A percentile compares a stretch with the other conserved stretches of the same genome.
These are phyloP conservation scores for Candida frijolesensis DNA, from an alignment of 1,139 yeast species.

Conservation along the genomic window DNA sequence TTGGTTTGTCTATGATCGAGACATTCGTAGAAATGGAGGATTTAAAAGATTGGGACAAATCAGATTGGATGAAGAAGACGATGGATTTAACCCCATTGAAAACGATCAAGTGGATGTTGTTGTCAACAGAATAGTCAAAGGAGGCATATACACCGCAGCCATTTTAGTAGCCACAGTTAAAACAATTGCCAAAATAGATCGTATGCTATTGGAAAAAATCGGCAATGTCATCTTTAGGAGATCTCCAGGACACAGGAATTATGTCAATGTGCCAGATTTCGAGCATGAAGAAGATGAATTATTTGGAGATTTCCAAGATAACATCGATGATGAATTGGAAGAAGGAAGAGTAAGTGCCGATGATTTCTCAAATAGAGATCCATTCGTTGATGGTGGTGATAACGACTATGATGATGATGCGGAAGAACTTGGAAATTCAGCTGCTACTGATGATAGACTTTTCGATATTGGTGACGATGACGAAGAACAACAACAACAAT, in stretches of 20 bases:
- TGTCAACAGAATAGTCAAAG: slow-evolving; percentile 62
- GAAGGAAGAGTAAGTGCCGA: slow-evolving; percentile 23
- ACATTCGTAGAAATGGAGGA: slow-evolving; percentile 79
- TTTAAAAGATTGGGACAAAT: slow-evolving; percentile 84
- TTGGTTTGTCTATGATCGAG: slow-evolving; percentile 80
- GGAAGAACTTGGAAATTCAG: slow-evolving; percentile 7
- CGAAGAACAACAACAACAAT: slow-evolving; percentile 25
- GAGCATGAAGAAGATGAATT: slow-evolving; percentile 54
- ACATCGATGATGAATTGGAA: slow-evolving; percentile 51
- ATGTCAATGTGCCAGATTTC: slow-evolving; percentile 42
- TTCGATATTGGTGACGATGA: slow-evolving; percentile 43
- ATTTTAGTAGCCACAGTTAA: slow-evolving; percentile 44
- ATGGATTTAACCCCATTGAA: slow-evolving; percentile 64
- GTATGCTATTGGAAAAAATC: slow-evolving; percentile 35
- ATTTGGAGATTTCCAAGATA: slow-evolving; percentile 49
- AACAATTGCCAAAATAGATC: slow-evolving; percentile 39
- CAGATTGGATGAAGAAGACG: slow-evolving; percentile 74
- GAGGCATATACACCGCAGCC: slow-evolving; percentile 58
- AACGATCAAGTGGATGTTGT: slow-evolving; percentile 63
- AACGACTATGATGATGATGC: slow-evolving; percentile 9
- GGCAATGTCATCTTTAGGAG: slow-evolving; percentile 40
- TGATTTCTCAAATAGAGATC: slow-evolving; percentile 18
- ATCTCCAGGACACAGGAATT: slow-evolving; percentile 44
- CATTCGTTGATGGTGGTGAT: slow-evolving; percentile 14
- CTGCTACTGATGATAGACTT: slow-evolving; percentile 29